phyloP scores from a whole-genome alignment of 805 yeast species.

The Zygoascus biomembranicola region DNA sequence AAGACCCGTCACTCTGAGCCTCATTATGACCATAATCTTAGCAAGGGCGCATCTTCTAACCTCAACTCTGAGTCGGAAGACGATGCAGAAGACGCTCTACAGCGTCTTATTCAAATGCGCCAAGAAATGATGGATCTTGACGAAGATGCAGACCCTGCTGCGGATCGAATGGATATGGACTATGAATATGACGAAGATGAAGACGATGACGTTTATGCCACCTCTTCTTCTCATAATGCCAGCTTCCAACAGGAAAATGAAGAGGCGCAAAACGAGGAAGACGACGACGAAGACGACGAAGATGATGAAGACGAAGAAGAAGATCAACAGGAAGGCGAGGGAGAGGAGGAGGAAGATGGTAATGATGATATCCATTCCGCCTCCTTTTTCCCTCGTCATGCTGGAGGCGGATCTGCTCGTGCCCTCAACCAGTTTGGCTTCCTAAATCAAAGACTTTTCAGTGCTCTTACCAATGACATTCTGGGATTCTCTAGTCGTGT shows the following conservation, averaged over 20 bases:
- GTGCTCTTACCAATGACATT: constrained; percentile 18
- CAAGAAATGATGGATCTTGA: constrained; percentile 3
- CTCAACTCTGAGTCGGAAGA: neutral
- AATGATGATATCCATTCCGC: neutral
- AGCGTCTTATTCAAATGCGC: constrained; percentile 7
- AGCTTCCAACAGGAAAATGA: constrained; percentile 8
- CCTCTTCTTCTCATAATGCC: neutral
- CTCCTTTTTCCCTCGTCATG: constrained; percentile 9
- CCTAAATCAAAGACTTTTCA: constrained; percentile 10
- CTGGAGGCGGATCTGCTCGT: constrained; percentile 5
- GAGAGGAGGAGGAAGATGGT: constrained; percentile 3
- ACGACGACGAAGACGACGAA: constrained; percentile 20
- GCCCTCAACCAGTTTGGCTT: constrained; percentile 6
- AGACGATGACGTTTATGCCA: constrained; percentile 8
- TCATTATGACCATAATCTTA: neutral
- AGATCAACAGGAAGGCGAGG: constrained; percentile 5
- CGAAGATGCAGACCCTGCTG: constrained; percentile 12
- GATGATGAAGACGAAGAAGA: constrained; percentile 19
- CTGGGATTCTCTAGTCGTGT: constrained; percentile 22
- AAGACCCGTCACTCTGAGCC: neutral
- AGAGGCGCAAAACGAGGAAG: constrained; percentile 11
- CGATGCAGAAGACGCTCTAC: constrained; percentile 6
- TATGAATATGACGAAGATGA: constrained; percentile 10
- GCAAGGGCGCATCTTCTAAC: neutral
- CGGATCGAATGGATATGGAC: constrained; percentile 9